Evolutionary conservation across 176 grass and related monocot species (phyloP).

Genomic region (Carex cristatella): DNA sequence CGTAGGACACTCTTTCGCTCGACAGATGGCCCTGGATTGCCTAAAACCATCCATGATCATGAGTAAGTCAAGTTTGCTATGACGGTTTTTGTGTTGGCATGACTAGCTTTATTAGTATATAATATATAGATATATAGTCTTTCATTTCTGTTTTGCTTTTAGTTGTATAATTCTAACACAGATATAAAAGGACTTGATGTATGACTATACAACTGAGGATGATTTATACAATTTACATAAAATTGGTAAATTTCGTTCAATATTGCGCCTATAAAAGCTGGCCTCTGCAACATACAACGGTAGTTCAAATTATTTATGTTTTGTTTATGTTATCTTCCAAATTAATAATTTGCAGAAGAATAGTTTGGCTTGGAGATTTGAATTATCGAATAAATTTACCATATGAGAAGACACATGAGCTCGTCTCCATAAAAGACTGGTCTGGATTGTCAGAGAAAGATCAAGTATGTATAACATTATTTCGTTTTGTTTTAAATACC

Average conservation of each 20-base stretch:
- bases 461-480: conserved; percentile 40
- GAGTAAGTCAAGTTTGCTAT: conserved; percentile 42
- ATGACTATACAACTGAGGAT: background rate
- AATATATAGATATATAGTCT: background rate
- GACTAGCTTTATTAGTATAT: background rate
- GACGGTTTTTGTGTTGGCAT: background rate
- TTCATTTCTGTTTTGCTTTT: background rate
- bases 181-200: background rate
- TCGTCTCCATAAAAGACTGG: conserved; percentile 44
- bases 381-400: conserved; percentile 84
- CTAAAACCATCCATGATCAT: conserved; percentile 63
- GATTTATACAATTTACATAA: background rate
- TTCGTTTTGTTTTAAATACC: background rate
- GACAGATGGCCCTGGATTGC: conserved; percentile 18
- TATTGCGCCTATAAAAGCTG: background rate
- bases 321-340: background rate
- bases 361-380: conserved; percentile 93
- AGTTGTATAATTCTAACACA: background rate
- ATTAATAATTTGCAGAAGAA: conserved; percentile 37
- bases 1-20: conserved; percentile 52
- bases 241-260: background rate
- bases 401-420: conserved; percentile 53
- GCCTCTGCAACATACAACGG: too few species aligned
- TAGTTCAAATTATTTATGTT: too few species aligned
- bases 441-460: conserved; percentile 49